These are phyloP conservation scores for Obba rivulosa DNA, from an alignment of 768 basidiomycete genomes.

Conservation along the genomic window DNA sequence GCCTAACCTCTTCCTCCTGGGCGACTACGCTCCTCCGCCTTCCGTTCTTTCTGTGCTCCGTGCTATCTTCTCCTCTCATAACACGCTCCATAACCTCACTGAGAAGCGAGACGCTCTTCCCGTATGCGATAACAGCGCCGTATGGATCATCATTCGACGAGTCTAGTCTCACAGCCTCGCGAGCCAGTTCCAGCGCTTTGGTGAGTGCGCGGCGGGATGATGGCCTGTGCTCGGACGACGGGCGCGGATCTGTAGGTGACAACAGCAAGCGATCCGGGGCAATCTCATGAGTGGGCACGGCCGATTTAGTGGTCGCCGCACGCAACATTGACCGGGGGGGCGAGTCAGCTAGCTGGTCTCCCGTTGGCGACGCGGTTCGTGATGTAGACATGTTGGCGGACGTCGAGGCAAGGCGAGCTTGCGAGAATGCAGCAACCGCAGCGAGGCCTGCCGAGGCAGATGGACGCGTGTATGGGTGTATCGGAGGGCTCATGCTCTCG, in stretches of 20 bases:
- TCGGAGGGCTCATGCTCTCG: slow-evolving; percentile 12
- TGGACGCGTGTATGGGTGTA: slow-evolving; percentile 27
- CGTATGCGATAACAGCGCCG: slow-evolving; percentile 86
- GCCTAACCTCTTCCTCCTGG: slow-evolving; percentile 83
- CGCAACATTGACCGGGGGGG: slow-evolving; percentile 49
- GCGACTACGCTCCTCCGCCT: slow-evolving; percentile 80
- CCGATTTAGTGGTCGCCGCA: slow-evolving; percentile 13
- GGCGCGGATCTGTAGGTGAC: slow-evolving; percentile 34
- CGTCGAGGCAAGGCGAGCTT: slow-evolving; percentile 36
- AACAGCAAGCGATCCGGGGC: slow-evolving; percentile 39
- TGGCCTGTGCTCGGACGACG: slow-evolving; percentile 49
- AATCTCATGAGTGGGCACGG: slow-evolving; percentile 32
- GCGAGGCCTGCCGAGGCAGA: slow-evolving; percentile 45
- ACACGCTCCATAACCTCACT: slow-evolving; percentile 93
- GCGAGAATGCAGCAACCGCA: slow-evolving; percentile 58
- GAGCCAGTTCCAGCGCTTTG: slow-evolving; percentile 78
- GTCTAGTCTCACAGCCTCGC: slow-evolving; percentile 86
- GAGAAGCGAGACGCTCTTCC: slow-evolving; percentile 77
- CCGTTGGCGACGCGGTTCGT: slow-evolving; percentile 23
- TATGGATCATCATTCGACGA: slow-evolving; percentile 84
- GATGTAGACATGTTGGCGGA: slow-evolving; percentile 23
- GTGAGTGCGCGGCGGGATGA: slow-evolving; percentile 87
- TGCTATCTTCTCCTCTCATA: slow-evolving; percentile 76
- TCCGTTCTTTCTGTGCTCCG: slow-evolving; percentile 52
- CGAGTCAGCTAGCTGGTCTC: slow-evolving; percentile 53